Conservation (phyloP, 352 stramenopile genomes). For the Thalassiosira pacifica region DNA sequence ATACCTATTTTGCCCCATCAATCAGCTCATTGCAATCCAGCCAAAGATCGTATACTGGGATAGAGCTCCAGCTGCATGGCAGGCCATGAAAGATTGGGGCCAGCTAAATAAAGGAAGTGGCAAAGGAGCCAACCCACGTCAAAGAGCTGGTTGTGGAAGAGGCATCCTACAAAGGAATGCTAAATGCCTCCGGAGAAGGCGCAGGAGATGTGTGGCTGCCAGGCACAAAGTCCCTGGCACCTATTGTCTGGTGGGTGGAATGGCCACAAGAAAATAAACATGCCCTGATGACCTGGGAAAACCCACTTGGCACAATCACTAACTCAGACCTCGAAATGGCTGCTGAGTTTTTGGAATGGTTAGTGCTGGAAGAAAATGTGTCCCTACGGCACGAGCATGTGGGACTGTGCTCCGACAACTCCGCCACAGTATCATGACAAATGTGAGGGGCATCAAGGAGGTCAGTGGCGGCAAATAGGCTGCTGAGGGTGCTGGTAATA, state of each 20-base stretch:
- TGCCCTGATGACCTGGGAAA: slow-evolving; percentile 3
- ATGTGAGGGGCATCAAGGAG: neutral
- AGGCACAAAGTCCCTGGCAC: neutral
- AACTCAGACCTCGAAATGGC: slow-evolving; percentile 22
- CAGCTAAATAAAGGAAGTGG: neutral
- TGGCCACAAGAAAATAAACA: neutral
- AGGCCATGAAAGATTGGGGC: neutral
- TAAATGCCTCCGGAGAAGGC: no score
- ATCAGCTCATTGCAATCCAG: neutral
- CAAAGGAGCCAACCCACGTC: no score
- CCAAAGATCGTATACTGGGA: neutral
- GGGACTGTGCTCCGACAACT: slow-evolving; percentile 11
- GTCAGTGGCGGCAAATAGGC: neutral
- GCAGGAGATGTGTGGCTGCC: no score
- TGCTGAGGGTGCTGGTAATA: slow-evolving; percentile 14
- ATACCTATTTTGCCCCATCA: slow-evolving; percentile 2
- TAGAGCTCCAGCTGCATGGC: neutral
- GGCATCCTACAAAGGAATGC: no score
- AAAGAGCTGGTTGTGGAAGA: no score
- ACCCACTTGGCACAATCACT: slow-evolving; percentile 8
- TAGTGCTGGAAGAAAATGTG: slow-evolving; percentile 5
- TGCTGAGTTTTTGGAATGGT: neutral
- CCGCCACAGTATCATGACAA: slow-evolving; percentile 11
- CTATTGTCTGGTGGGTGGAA: slow-evolving; percentile 13
- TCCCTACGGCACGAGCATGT: neutral